phyloP scores from a whole-genome alignment of 805 yeast genomes.

The Monosporozyma unispora region DNA sequence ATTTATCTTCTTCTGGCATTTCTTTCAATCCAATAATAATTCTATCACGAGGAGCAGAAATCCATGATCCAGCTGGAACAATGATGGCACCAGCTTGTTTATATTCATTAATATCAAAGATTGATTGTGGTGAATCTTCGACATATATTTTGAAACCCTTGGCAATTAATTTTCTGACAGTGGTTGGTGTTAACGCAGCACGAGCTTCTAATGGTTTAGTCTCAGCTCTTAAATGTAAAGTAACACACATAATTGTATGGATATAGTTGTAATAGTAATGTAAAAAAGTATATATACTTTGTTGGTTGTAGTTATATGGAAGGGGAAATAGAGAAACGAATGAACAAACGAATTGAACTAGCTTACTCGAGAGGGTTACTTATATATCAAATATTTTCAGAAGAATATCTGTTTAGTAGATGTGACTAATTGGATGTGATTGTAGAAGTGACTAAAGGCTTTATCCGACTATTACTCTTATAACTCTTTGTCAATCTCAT shows the following conservation, averaged over 20 bases:
- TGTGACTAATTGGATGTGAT: neutral
- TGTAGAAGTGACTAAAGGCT: neutral
- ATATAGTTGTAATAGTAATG: neutral
- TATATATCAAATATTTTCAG: no score
- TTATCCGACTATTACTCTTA: no score
- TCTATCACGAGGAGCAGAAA: slow-evolving; percentile 79
- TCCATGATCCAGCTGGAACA: slow-evolving; percentile 94
- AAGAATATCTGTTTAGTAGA: no score
- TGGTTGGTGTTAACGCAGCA: slow-evolving; percentile 91
- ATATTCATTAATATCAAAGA: slow-evolving; percentile 70
- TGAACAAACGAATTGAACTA: neutral
- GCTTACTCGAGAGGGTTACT: no score
- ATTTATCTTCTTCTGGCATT: slow-evolving; percentile 77
- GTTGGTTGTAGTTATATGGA: neutral
- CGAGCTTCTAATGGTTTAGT: slow-evolving; percentile 95
- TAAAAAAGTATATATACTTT: no score
- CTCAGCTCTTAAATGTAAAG: slow-evolving; percentile 89
- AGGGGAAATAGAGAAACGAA: neutral
- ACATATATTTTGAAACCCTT: slow-evolving; percentile 86
- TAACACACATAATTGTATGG: slow-evolving; percentile 32
- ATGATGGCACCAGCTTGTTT: slow-evolving; percentile 72
- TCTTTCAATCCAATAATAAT: slow-evolving; percentile 91
- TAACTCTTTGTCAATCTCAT: no score
- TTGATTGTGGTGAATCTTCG: slow-evolving; percentile 79
- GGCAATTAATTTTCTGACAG: slow-evolving; percentile 71